Conservation (phyloP, 352 stramenopile genomes). For the Phytopythium boreale region DNA sequence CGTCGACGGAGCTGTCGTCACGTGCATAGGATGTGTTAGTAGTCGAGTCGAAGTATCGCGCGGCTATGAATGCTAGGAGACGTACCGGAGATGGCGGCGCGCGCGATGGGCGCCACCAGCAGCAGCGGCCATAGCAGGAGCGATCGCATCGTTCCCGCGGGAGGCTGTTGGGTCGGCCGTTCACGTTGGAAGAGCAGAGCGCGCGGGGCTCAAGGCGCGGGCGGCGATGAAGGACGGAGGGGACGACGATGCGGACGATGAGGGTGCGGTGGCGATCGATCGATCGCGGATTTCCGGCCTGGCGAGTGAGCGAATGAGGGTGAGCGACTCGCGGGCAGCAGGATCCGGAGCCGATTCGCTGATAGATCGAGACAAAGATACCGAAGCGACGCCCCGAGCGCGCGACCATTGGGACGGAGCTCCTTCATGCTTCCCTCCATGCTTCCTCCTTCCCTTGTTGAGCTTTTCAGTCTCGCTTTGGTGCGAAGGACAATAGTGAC, state of each 20-base stretch:
- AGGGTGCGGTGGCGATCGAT: too few relatives aligned
- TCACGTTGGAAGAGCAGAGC: background rate
- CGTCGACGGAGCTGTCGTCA: constrained; percentile 26
- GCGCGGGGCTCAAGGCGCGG: background rate
- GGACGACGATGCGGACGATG: too few relatives aligned
- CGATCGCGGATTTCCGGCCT: too few relatives aligned
- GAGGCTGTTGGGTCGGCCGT: background rate
- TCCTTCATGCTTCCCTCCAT: too few relatives aligned
- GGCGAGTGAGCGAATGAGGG: too few relatives aligned
- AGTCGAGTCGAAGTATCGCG: background rate
- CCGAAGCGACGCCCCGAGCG: background rate
- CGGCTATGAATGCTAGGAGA: background rate
- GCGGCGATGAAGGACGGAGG: too few relatives aligned
- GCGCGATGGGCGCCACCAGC: background rate
- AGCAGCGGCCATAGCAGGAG: background rate
- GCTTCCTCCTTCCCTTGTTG: too few relatives aligned
- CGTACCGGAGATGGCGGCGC: constrained; percentile 4
- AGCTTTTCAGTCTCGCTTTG: too few relatives aligned
- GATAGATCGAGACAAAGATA: background rate
- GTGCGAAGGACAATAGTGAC: background rate
- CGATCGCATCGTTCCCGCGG: background rate
- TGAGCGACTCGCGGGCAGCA: background rate
- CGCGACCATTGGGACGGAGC: background rate
- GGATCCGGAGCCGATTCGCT: background rate
- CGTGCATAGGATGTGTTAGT: background rate